phyloP scores from a whole-genome alignment of 305 asterid species.

The Rubia occidens region DNA sequence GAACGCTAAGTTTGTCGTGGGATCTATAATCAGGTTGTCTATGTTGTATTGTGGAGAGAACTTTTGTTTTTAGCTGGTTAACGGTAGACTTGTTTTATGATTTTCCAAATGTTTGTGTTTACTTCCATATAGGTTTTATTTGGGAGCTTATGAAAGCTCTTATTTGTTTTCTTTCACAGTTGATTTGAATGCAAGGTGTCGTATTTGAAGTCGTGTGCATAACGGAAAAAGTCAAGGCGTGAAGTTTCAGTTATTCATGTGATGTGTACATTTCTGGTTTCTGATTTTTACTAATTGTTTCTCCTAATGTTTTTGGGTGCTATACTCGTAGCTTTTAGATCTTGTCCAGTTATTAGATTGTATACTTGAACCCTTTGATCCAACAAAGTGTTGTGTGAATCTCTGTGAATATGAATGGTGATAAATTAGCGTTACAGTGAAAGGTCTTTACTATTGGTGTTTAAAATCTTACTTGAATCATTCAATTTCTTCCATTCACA shows the following conservation, averaged over 20 bases:
- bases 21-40: background rate
- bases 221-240: background rate
- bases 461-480: no score
- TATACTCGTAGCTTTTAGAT: no score
- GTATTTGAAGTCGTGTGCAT: no score
- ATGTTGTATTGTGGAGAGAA: constrained; percentile 10
- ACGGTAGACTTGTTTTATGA: background rate
- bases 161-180: background rate
- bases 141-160: background rate
- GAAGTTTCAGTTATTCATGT: background rate
- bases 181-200: no score
- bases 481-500: no score
- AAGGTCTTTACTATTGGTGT: no score
- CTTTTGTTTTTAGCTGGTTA: background rate
- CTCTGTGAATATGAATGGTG: no score
- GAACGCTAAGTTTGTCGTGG: constrained; percentile 15
- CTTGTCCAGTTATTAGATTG: no score
- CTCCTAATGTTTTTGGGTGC: background rate
- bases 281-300: background rate
- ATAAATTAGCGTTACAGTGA: no score
- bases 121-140: background rate
- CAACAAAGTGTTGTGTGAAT: no score
- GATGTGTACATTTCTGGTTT: no score
- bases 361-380: no score
- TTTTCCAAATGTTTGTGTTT: background rate